Evolutionary conservation across 2,329 filamentous ascomycete genomes (phyloP).

Genomic region (Aspergillus fijiensis): DNA sequence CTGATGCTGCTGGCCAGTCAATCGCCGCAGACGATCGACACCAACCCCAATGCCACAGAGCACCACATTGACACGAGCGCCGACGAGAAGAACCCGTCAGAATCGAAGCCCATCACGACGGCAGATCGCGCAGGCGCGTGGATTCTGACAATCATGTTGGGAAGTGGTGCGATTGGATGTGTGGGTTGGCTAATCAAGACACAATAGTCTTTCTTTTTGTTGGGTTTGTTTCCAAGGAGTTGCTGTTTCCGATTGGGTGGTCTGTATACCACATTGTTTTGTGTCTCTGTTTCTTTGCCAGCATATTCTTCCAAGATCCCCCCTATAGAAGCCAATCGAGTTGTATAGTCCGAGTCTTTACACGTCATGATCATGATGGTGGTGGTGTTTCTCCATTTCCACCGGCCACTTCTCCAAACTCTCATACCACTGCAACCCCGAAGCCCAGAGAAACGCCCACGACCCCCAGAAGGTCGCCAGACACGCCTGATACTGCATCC

Average conservation of each 20-base stretch:
- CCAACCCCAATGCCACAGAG: constrained; percentile 38
- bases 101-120: constrained; percentile 19
- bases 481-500: constrained; percentile 49
- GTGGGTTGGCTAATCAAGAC: constrained; percentile 18
- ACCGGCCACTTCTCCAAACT: constrained; percentile 51
- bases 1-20: constrained; percentile 12
- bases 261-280: not conserved
- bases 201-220: not conserved
- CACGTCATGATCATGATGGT: too few relatives aligned
- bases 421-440: constrained; percentile 52
- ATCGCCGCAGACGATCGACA: constrained; percentile 44
- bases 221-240: not conserved
- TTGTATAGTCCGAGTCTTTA: too few relatives aligned
- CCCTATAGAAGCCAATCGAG: not conserved
- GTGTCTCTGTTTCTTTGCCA: not conserved
- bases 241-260: not conserved
- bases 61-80: constrained; percentile 13
- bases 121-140: constrained; percentile 30
- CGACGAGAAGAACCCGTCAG: constrained; percentile 10
- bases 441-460: constrained; percentile 47
- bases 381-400: constrained; percentile 21
- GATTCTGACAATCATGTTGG: constrained; percentile 24
- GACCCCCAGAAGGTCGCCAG: constrained; percentile 49
- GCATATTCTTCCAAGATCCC: not conserved
- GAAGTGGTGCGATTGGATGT: constrained; percentile 8